Evolutionary conservation across 345 rosid genomes (phyloP), one percentile per base, ranked within the genome.

Genomic region (Linum lewisii): DNA sequence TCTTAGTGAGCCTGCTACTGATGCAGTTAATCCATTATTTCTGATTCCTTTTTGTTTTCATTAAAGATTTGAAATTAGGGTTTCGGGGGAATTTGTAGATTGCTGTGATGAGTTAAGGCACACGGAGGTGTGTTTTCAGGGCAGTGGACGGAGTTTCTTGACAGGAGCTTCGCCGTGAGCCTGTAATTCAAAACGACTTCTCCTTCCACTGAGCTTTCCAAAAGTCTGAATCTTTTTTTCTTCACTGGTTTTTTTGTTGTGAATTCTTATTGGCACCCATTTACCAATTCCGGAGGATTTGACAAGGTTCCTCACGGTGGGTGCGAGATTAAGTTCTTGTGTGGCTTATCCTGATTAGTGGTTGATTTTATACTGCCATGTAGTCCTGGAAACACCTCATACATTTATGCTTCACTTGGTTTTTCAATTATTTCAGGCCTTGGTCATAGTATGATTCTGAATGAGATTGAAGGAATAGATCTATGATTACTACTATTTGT

Each of bases 181-280:
- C 56, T 75, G n/a, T 74, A 14, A 19, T 52, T 49, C 25, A 54
- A 42, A 81, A 84, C 87, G 96, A 92, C 95, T 88, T 88, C 95
- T 92, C 96, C 96, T 88, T 92, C 98, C 98, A 80, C 98, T 86
- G 96, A 92, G 95, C 96, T 52, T 21, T 36, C 29, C 34, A n/a
- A n/a, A n/a, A n/a, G n/a, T n/a, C n/a, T 11, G 11, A 1, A 7
- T 60, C 2, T 38, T 8, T 7, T 0, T 2, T 54, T 58, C 32
- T n/a, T n/a, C 21, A 29, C n/a, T 29, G 34, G 34, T 0, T 11
- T 4, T 18, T n/a, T 57, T 1, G 9, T 20, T 7, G 7, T 8
- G 3, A 1, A 0, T 13, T 1, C 0, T 1, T 2, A n/a, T 2
- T 14, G 29, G 94, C 98, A 80, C 78, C 95, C 83, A 77, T 86